These are phyloP conservation scores for Chlorella sp. DNA, from an alignment of 139 green algal genomes.

Conservation along the genomic window DNA sequence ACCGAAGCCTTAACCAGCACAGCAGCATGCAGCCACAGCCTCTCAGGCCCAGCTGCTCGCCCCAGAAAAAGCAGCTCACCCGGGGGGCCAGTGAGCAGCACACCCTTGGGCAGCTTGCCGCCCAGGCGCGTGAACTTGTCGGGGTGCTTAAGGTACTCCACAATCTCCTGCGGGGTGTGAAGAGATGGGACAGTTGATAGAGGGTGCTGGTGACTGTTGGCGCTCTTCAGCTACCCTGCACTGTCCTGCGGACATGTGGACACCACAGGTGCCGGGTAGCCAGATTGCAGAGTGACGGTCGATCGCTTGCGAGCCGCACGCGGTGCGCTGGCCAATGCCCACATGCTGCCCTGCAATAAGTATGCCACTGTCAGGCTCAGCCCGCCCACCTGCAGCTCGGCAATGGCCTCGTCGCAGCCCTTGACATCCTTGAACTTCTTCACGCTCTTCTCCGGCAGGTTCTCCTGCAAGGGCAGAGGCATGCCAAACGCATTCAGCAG, in stretches of 20 bases:
- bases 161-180: slow-evolving; percentile 88
- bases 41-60: too few species aligned
- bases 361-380: neutral
- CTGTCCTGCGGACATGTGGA: too few species aligned
- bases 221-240: too few species aligned
- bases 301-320: too few species aligned
- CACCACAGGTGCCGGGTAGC: too few species aligned
- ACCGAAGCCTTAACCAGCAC: too few species aligned
- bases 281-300: too few species aligned
- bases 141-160: slow-evolving; percentile 92
- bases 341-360: too few species aligned
- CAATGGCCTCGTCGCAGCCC: slow-evolving; percentile 95
- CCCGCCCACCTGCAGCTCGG: slow-evolving; percentile 73
- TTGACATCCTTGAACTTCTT: slow-evolving; percentile 78
- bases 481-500: too few species aligned
- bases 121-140: slow-evolving; percentile 91
- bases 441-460: slow-evolving; percentile 69
- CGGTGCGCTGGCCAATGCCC: too few species aligned
- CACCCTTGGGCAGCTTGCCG: slow-evolving; percentile 92
- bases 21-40: too few species aligned
- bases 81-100: slow-evolving; percentile 86
- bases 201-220: too few species aligned
- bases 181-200: neutral
- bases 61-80: slow-evolving; percentile 95
- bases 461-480: slow-evolving; percentile 46